A percentile compares a stretch with the other conserved stretches of the same genome.
phyloP scores from a whole-genome alignment of 345 rosid genomes.

The Psidium guajava region DNA sequence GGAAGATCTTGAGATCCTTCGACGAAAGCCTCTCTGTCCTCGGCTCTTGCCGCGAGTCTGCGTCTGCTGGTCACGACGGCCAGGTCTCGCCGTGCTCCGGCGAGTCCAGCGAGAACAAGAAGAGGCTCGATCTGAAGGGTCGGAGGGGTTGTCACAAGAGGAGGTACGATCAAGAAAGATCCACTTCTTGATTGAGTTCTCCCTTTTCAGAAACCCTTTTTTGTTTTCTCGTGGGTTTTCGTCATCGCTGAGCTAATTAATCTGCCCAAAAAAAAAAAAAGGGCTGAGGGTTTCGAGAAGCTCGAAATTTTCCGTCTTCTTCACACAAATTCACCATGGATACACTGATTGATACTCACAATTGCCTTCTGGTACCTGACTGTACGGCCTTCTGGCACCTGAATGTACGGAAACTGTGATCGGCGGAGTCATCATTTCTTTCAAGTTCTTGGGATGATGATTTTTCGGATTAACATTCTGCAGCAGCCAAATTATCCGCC shows the following conservation, averaged over 20 bases:
- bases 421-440: neutral
- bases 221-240: no score
- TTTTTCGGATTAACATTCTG: neutral
- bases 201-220: no score
- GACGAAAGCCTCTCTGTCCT: slow-evolving; percentile 21
- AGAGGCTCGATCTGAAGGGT: slow-evolving; percentile 21
- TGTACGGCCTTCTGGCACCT: no score
- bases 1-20: slow-evolving; percentile 39
- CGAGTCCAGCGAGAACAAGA: slow-evolving; percentile 49
- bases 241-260: neutral
- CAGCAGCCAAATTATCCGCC: neutral
- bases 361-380: neutral
- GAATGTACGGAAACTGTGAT: no score
- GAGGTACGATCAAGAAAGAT: slow-evolving; percentile 28
- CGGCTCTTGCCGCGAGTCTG: slow-evolving; percentile 16
- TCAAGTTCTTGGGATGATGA: neutral
- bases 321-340: neutral
- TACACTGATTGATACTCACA: neutral
- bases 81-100: slow-evolving; percentile 21
- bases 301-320: neutral
- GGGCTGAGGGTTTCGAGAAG: neutral
- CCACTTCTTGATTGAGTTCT: neutral
- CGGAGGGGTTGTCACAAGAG: slow-evolving; percentile 78
- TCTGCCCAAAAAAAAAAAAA: neutral
- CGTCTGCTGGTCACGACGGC: neutral